These are phyloP conservation scores for Dalbergia cultrata DNA, from an alignment of 306 rosid species.

Conservation along the genomic window DNA sequence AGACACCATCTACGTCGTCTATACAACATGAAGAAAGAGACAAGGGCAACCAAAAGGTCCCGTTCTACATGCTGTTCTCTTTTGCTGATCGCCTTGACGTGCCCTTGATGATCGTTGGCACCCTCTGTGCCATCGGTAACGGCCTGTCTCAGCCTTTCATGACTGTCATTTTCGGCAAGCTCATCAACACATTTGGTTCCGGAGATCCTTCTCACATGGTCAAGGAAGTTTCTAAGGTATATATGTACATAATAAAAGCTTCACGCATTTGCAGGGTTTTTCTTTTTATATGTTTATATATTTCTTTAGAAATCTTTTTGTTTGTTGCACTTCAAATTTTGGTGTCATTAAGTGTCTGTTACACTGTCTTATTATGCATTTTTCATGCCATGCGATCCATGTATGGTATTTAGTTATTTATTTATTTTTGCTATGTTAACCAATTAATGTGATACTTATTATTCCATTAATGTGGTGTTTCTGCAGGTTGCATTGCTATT, in stretches of 20 bases:
- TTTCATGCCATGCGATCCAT: too few species aligned
- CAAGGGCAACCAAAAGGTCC: slow-evolving; percentile 50
- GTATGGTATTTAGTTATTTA: too few species aligned
- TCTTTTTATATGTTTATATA: too few species aligned
- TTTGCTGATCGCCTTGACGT: slow-evolving; percentile 73
- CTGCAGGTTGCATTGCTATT: slow-evolving; percentile 67
- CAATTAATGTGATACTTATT: not conserved
- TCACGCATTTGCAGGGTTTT: too few species aligned
- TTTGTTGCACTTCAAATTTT: not conserved
- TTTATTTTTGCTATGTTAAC: not conserved
- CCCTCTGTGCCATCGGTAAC: slow-evolving; percentile 58
- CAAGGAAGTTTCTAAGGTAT: slow-evolving; percentile 65
- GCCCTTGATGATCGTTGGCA: slow-evolving; percentile 64
- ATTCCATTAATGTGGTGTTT: slow-evolving; percentile 2
- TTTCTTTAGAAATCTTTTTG: too few species aligned
- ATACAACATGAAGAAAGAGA: not conserved
- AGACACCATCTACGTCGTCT: not conserved
- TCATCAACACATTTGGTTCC: slow-evolving; percentile 70
- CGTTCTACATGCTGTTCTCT: slow-evolving; percentile 70
- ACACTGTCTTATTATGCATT: too few species aligned
- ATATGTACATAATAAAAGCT: too few species aligned
- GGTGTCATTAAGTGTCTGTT: not conserved
- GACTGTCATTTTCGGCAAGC: slow-evolving; percentile 68
- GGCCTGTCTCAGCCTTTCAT: slow-evolving; percentile 80
- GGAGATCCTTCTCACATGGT: slow-evolving; percentile 44